phyloP scores from a whole-genome alignment of 176 grass and related monocot species.

The Oryza meyeriana region DNA sequence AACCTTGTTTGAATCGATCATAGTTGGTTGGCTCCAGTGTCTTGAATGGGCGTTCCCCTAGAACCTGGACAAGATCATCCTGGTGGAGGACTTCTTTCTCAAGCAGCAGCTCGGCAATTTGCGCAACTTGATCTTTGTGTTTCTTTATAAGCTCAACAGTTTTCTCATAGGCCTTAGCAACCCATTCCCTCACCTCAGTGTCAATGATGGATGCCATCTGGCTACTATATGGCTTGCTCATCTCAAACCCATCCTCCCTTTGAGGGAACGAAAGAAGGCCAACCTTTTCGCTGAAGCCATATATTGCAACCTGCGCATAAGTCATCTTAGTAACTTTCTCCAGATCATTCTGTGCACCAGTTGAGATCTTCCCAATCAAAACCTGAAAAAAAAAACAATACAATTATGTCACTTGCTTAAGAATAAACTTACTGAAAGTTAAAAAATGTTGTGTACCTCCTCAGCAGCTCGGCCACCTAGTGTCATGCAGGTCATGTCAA shows the following conservation, averaged over 20 bases:
- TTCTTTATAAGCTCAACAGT: constrained; percentile 62
- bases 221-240: constrained; percentile 64
- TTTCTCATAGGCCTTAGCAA: constrained; percentile 67
- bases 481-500: constrained; percentile 96
- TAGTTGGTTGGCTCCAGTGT: constrained; percentile 57
- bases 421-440: background rate
- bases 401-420: background rate
- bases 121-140: constrained; percentile 73
- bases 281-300: constrained; percentile 91
- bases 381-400: constrained; percentile 52
- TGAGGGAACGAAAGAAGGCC: constrained; percentile 89
- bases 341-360: constrained; percentile 85
- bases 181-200: constrained; percentile 81
- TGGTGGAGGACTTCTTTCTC: constrained; percentile 91
- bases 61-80: constrained; percentile 70
- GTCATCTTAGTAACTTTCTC: constrained; percentile 97
- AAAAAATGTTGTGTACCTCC: constrained; percentile 52
- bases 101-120: constrained; percentile 78
- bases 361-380: constrained; percentile 81
- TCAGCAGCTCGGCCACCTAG: constrained; percentile 85
- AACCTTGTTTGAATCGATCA: constrained; percentile 79
- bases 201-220: constrained; percentile 77
- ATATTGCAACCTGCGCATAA: constrained; percentile 86
- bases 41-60: constrained; percentile 83
- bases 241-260: constrained; percentile 62